A percentile compares a stretch with the other conserved stretches of the same genome.
These are phyloP conservation scores for Mycena metata DNA, from an alignment of 768 basidiomycete genomes.

Conservation along the genomic window DNA sequence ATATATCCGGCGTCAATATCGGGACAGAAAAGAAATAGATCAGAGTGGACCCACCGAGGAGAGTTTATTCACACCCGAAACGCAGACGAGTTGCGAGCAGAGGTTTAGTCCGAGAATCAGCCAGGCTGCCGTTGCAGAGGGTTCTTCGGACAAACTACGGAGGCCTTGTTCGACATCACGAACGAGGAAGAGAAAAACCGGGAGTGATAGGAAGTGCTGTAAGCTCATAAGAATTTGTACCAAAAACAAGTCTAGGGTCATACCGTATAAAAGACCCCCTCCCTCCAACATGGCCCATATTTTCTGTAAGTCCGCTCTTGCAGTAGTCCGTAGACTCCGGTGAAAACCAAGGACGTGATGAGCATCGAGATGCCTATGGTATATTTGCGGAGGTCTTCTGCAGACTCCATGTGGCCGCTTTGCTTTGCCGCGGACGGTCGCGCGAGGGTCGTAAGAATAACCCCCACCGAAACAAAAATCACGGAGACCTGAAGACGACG, in stretches of 20 bases:
- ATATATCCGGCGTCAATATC: no score
- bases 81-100: constrained; percentile 82
- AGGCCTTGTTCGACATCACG: constrained; percentile 70
- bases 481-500: constrained; percentile 68
- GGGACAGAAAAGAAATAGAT: background rate
- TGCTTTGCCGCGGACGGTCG: constrained; percentile 53
- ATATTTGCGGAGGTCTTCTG: constrained; percentile 63
- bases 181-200: constrained; percentile 75
- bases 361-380: constrained; percentile 77
- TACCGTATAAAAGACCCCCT: constrained; percentile 89
- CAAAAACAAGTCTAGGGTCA: constrained; percentile 27
- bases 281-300: constrained; percentile 87
- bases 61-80: constrained; percentile 84
- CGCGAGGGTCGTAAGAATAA: constrained; percentile 80
- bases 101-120: constrained; percentile 74
- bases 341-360: constrained; percentile 72
- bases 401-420: constrained; percentile 32
- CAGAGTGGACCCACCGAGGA: constrained; percentile 72
- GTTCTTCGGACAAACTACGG: constrained; percentile 56
- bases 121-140: constrained; percentile 59
- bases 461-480: constrained; percentile 75
- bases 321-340: constrained; percentile 76
- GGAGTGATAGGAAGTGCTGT: constrained; percentile 86
- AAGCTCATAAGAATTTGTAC: background rate
- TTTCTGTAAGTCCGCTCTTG: constrained; percentile 82